Evolutionary conservation across 2,329 filamentous ascomycete species (phyloP).

Genomic region (Exophiala sp.): DNA sequence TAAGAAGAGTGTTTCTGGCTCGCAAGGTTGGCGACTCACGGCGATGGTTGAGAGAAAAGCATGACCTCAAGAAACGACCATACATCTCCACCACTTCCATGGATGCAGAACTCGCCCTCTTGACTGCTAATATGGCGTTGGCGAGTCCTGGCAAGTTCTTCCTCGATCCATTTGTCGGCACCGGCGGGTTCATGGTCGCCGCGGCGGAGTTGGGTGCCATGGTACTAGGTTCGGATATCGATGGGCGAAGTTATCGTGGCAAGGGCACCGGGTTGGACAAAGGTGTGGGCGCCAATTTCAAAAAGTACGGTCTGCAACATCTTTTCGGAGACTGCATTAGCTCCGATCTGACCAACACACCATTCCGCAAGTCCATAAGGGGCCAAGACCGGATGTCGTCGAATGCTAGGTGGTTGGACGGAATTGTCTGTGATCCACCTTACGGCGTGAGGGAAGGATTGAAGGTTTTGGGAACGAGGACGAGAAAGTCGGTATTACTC

Average conservation of each 20-base stretch:
- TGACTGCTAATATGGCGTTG: slow-evolving; percentile 86
- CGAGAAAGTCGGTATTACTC: slow-evolving; percentile 51
- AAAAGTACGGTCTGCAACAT: slow-evolving; percentile 66
- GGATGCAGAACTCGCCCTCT: slow-evolving; percentile 86
- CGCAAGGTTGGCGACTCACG: slow-evolving; percentile 62
- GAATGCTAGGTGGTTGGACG: slow-evolving; percentile 61
- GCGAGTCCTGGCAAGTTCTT: slow-evolving; percentile 78
- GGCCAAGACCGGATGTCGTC: slow-evolving; percentile 2
- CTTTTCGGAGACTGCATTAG: slow-evolving; percentile 72
- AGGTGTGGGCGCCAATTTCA: slow-evolving; percentile 64
- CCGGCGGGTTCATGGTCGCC: slow-evolving; percentile 84
- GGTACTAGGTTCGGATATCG: slow-evolving; percentile 84
- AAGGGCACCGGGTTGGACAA: slow-evolving; percentile 34
- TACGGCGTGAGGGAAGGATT: slow-evolving; percentile 92
- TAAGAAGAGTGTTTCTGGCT: slow-evolving; percentile 61
- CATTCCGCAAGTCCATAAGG: slow-evolving; percentile 52
- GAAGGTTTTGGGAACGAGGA: slow-evolving; percentile 72
- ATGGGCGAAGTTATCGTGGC: slow-evolving; percentile 80
- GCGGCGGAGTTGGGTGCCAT: slow-evolving; percentile 84
- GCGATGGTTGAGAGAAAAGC: slow-evolving; percentile 62
- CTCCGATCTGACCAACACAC: slow-evolving; percentile 81
- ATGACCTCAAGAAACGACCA: slow-evolving; percentile 83
- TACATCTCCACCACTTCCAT: slow-evolving; percentile 97
- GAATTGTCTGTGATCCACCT: slow-evolving; percentile 90
- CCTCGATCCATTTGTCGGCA: slow-evolving; percentile 94